Percentiles rank a stretch among this genome's conserved stretches.
Conservation (phyloP, 257 asterid species). For the Capsicum rhomboideum region DNA sequence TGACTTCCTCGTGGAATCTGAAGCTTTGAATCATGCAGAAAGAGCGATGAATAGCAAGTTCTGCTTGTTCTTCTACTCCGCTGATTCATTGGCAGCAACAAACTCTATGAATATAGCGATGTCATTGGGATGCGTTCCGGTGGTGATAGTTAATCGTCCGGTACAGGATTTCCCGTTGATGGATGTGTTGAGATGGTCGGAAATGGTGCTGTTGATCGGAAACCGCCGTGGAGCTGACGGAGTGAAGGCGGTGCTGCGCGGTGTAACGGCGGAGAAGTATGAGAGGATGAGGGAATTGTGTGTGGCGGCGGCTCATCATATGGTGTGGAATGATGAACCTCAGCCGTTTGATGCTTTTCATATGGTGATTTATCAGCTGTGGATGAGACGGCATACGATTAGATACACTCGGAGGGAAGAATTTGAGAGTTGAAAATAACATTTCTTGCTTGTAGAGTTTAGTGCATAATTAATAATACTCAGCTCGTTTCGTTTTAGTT, state of each 20-base stretch:
- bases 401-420: conserved; percentile 61
- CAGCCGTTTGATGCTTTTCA: conserved; percentile 71
- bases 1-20: conserved; percentile 42
- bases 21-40: conserved; percentile 13
- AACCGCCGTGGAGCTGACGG: conserved; percentile 38
- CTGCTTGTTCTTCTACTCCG: conserved; percentile 44
- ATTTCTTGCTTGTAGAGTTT: too few relatives aligned
- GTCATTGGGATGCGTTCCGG: conserved; percentile 82
- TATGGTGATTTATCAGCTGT: conserved; percentile 82
- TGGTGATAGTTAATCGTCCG: conserved; percentile 68
- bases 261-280: conserved; percentile 36
- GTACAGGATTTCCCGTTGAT: conserved; percentile 81
- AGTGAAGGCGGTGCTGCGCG: conserved; percentile 47
- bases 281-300: conserved; percentile 44
- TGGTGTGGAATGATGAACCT: conserved; percentile 66
- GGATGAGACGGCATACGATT: conserved; percentile 79
- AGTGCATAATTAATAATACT: too few relatives aligned
- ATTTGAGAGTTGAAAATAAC: too few relatives aligned
- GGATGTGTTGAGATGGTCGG: conserved; percentile 75
- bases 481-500: too few relatives aligned
- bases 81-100: too few relatives aligned
- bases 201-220: conserved; percentile 44
- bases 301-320: conserved; percentile 60
- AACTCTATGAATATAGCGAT: conserved; percentile 7
- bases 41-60: conserved; percentile 38